phyloP scores from a whole-genome alignment of 78 protist genomes.

The Dictyostelium discoideum region DNA sequence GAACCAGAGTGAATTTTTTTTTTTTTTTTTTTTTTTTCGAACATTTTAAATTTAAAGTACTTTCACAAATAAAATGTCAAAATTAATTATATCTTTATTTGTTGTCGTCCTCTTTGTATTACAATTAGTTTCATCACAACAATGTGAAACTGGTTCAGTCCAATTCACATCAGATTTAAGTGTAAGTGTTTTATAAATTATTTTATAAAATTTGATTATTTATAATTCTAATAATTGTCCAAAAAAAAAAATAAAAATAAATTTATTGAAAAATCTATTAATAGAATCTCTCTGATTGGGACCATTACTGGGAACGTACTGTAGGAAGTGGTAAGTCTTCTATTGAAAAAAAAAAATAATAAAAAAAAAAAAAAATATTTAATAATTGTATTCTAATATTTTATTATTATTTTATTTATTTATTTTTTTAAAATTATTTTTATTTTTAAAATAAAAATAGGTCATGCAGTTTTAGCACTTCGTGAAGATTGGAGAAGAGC shows the following conservation, averaged over 20 bases:
- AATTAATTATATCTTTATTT: constrained; percentile 5
- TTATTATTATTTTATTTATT: no score
- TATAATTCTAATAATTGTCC: background rate
- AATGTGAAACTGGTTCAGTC: background rate
- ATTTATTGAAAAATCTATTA: background rate
- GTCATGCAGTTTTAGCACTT: constrained; percentile 68
- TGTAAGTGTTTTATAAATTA: background rate
- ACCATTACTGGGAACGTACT: constrained; percentile 78
- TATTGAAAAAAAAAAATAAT: no score
- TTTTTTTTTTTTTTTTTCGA: background rate
- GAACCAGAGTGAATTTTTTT: background rate
- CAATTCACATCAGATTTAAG: constrained; percentile 19
- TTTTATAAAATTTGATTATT: background rate
- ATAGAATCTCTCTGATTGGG: constrained; percentile 56
- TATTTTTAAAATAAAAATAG: background rate
- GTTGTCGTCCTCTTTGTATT: background rate
- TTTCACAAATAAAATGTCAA: background rate
- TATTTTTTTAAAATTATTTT: no score
- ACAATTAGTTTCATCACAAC: constrained; percentile 31
- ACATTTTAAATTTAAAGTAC: background rate
- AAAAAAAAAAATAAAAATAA: background rate
- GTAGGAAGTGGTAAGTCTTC: constrained; percentile 72
- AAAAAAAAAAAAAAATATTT: no score
- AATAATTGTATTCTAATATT: no score
- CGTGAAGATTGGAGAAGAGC: constrained; percentile 74